A percentile compares a stretch with the other conserved stretches of the same genome.
Conservation (phyloP, 2,329 filamentous ascomycete species). For the Leptographium lundbergii region DNA sequence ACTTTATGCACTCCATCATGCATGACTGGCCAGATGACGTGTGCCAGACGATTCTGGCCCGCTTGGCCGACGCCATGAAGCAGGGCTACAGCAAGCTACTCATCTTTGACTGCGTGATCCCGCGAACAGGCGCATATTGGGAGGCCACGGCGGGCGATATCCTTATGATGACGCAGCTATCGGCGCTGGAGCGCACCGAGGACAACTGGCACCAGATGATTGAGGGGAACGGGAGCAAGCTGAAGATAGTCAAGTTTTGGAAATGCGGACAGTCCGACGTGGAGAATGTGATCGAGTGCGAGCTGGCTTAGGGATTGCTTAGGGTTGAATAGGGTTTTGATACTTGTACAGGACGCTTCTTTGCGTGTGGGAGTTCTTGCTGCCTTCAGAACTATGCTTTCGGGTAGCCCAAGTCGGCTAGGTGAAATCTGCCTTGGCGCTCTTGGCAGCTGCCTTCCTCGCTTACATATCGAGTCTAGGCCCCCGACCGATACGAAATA, state of each 20-base stretch:
- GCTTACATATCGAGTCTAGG: background rate
- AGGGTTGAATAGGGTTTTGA: too few species aligned
- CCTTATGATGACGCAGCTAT: conserved; percentile 14
- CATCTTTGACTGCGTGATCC: conserved; percentile 15
- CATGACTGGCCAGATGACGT: conserved; percentile 20
- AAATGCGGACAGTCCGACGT: conserved; percentile 16
- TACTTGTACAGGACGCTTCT: too few species aligned
- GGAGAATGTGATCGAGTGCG: conserved; percentile 26
- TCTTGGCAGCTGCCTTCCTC: background rate
- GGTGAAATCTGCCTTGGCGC: background rate
- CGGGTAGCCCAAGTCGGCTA: background rate
- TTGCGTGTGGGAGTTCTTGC: too few species aligned
- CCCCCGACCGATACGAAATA: background rate
- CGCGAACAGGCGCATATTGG: conserved; percentile 7
- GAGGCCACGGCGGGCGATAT: conserved; percentile 11
- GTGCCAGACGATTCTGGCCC: conserved; percentile 8
- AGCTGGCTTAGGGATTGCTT: conserved; percentile 10
- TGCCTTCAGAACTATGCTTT: background rate
- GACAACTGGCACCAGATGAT: conserved; percentile 4
- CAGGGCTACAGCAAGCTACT: conserved; percentile 18
- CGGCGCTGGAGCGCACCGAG: conserved; percentile 3
- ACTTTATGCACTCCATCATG: conserved; percentile 20
- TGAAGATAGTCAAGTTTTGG: conserved; percentile 21
- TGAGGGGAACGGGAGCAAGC: conserved; percentile 17
- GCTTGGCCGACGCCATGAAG: conserved; percentile 12